Conservation (phyloP, 495 filamentous ascomycete genomes). For the Penicillium desertorum region DNA sequence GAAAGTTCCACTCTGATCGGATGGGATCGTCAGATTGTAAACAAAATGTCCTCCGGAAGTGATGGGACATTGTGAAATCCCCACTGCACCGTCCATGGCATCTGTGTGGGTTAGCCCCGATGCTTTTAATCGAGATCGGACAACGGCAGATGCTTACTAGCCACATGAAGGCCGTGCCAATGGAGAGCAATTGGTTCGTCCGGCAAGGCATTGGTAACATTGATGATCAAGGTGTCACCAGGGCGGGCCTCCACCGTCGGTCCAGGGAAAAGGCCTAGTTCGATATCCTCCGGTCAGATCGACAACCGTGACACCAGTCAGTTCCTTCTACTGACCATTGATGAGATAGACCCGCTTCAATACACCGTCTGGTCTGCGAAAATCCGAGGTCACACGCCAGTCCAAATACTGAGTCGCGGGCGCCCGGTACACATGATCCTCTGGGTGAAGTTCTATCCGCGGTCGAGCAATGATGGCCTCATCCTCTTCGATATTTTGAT, state of each 20-base stretch:
- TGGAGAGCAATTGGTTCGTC: slow-evolving; percentile 70
- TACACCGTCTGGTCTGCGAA: slow-evolving; percentile 45
- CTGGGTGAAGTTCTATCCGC: slow-evolving; percentile 37
- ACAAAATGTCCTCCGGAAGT: slow-evolving; percentile 61
- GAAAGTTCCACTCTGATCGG: slow-evolving; percentile 72
- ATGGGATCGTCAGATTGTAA: slow-evolving; percentile 76
- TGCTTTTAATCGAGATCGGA: not conserved
- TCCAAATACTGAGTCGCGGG: slow-evolving; percentile 33
- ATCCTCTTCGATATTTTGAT: not conserved
- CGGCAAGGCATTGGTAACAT: slow-evolving; percentile 65
- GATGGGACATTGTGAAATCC: slow-evolving; percentile 66
- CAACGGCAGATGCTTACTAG: slow-evolving; percentile 41
- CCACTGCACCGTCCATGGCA: slow-evolving; percentile 70
- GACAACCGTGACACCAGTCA: not conserved
- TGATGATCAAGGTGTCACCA: slow-evolving; percentile 69
- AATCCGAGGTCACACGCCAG: slow-evolving; percentile 35
- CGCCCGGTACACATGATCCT: slow-evolving; percentile 39
- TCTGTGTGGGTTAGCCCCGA: slow-evolving; percentile 25
- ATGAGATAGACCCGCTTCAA: slow-evolving; percentile 40
- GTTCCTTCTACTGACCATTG: slow-evolving; percentile 28
- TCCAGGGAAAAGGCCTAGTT: slow-evolving; percentile 38
- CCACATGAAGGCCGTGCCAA: slow-evolving; percentile 76
- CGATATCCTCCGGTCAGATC: slow-evolving; percentile 3
- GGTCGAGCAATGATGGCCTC: slow-evolving; percentile 17
- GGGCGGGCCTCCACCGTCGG: slow-evolving; percentile 42